phyloP scores from a whole-genome alignment of 164 flowering plant genomes.

The Kalanchoe fedtschenkoi region DNA sequence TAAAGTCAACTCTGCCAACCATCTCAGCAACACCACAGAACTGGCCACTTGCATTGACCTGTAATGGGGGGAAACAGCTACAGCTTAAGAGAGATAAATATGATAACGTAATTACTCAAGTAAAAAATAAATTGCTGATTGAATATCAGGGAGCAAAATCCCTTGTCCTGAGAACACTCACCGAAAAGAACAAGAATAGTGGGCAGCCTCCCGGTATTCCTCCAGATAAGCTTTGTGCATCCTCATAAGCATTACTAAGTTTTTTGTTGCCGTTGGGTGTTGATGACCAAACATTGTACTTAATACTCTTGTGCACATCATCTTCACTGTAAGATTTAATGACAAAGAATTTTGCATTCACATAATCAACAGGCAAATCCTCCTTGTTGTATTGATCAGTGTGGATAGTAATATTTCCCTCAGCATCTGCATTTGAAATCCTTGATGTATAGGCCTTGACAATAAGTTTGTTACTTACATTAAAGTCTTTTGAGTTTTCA shows the following conservation, averaged over 20 bases:
- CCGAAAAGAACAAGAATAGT: conserved; percentile 74
- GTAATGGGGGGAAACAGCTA: conserved; percentile 5
- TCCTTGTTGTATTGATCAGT: conserved; percentile 45
- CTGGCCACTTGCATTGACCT: conserved; percentile 91
- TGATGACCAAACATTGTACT: conserved; percentile 78
- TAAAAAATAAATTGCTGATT: not conserved
- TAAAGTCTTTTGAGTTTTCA: conserved; percentile 53
- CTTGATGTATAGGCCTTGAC: conserved; percentile 51
- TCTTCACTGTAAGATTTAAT: conserved; percentile 84
- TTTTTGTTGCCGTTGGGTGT: conserved; percentile 77
- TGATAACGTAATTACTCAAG: too few species aligned
- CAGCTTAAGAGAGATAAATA: not conserved
- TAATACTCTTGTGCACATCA: conserved; percentile 75
- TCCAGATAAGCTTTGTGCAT: conserved; percentile 31
- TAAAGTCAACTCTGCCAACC: conserved; percentile 62
- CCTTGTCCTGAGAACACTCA: conserved; percentile 14
- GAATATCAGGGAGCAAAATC: not conserved
- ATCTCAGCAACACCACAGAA: conserved; percentile 87
- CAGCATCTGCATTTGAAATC: conserved; percentile 23
- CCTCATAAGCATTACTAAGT: conserved; percentile 55
- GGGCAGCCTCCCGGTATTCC: conserved; percentile 42
- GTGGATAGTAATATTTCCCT: conserved; percentile 17
- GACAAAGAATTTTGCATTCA: conserved; percentile 57
- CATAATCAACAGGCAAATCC: conserved; percentile 46
- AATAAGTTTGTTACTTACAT: conserved; percentile 35